These are phyloP conservation scores for Rhizopogon rudus DNA, from an alignment of 768 basidiomycete species.

Conservation along the genomic window DNA sequence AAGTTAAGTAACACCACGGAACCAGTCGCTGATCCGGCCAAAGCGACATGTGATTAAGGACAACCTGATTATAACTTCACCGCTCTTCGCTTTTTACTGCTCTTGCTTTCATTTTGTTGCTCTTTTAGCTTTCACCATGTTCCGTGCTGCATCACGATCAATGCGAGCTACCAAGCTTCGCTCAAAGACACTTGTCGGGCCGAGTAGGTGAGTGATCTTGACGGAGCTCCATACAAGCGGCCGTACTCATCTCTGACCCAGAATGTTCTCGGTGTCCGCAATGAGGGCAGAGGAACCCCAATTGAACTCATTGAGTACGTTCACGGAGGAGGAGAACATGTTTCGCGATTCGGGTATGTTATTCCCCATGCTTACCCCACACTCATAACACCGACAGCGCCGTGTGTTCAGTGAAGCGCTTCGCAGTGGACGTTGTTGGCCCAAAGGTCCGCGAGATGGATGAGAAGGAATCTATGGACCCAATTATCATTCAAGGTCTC, in stretches of 20 bases:
- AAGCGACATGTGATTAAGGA: no score
- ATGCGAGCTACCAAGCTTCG: conserved; percentile 7
- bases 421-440: conserved; percentile 82
- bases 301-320: conserved; percentile 66
- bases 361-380: background rate
- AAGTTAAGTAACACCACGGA: no score
- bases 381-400: conserved; percentile 1
- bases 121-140: conserved; percentile 10
- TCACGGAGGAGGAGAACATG: conserved; percentile 94
- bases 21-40: no score
- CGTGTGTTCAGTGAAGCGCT: conserved; percentile 64
- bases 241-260: background rate
- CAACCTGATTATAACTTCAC: no score
- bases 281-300: conserved; percentile 21
- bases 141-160: conserved; percentile 18
- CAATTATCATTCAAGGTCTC: conserved; percentile 75
- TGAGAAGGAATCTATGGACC: conserved; percentile 94
- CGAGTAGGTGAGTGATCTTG: background rate
- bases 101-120: background rate
- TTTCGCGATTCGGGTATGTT: conserved; percentile 81
- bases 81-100: no score
- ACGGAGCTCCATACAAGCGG: background rate
- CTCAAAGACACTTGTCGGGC: background rate
- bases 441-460: conserved; percentile 98
- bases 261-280: conserved; percentile 22